Conservation (phyloP, 495 filamentous ascomycete genomes). For the Penicillium mononematosum region DNA sequence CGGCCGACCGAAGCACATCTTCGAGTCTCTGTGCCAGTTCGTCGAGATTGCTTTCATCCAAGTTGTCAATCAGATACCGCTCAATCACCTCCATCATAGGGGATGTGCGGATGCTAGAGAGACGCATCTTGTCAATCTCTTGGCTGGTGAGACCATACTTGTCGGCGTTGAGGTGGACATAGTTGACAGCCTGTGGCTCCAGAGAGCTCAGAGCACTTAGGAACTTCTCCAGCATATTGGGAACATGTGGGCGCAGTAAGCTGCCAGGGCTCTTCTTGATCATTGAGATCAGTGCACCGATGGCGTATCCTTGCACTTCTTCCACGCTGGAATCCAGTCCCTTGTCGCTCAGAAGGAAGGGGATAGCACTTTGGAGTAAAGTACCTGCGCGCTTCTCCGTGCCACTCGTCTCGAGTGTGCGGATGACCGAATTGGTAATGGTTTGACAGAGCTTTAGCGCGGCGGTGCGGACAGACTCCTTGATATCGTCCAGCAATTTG, state of each 20-base stretch:
- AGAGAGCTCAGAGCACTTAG: slow-evolving; percentile 78
- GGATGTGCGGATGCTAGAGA: slow-evolving; percentile 75
- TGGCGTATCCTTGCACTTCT: slow-evolving; percentile 74
- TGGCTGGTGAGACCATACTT: slow-evolving; percentile 83
- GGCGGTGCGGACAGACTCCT: slow-evolving; percentile 78
- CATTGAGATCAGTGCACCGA: slow-evolving; percentile 77
- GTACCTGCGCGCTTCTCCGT: slow-evolving; percentile 66
- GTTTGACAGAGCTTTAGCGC: slow-evolving; percentile 78
- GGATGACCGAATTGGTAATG: slow-evolving; percentile 77
- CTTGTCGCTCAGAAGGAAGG: slow-evolving; percentile 85
- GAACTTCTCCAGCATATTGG: slow-evolving; percentile 75
- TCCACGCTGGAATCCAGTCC: slow-evolving; percentile 83
- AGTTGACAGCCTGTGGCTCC: slow-evolving; percentile 85
- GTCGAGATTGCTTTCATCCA: slow-evolving; percentile 73
- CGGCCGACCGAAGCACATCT: slow-evolving; percentile 74
- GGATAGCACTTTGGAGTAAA: slow-evolving; percentile 80
- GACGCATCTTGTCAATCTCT: slow-evolving; percentile 78
- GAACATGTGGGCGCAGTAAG: slow-evolving; percentile 73
- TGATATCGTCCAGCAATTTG: slow-evolving; percentile 87
- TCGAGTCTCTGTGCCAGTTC: slow-evolving; percentile 69
- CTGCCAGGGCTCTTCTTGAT: slow-evolving; percentile 76
- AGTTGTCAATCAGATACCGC: slow-evolving; percentile 73
- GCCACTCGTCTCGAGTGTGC: slow-evolving; percentile 77
- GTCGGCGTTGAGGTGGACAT: slow-evolving; percentile 82
- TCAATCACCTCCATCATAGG: slow-evolving; percentile 94